Evolutionary conservation across 805 yeast genomes (phyloP).

Genomic region (Ogataea salicorniae): DNA sequence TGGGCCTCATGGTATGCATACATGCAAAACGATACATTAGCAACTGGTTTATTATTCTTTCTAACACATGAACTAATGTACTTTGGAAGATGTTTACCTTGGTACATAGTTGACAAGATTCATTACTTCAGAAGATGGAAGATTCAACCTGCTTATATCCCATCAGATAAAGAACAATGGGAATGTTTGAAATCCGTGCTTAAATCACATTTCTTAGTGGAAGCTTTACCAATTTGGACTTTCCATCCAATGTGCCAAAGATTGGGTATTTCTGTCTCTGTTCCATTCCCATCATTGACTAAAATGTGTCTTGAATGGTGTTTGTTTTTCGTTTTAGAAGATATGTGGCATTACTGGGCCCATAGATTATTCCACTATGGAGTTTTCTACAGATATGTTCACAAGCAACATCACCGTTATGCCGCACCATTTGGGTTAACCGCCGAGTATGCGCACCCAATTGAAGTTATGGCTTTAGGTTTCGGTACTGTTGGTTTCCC

Average conservation of each 20-base stretch:
- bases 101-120: slow-evolving; percentile 50
- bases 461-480: slow-evolving; percentile 52
- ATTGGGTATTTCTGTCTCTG: slow-evolving; percentile 43
- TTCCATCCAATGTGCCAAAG: slow-evolving; percentile 52
- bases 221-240: slow-evolving; percentile 58
- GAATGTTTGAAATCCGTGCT: slow-evolving; percentile 55
- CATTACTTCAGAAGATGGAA: slow-evolving; percentile 49
- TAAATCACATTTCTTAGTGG: slow-evolving; percentile 52
- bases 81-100: slow-evolving; percentile 55
- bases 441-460: slow-evolving; percentile 59
- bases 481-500: slow-evolving; percentile 60
- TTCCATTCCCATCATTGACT: slow-evolving; percentile 46
- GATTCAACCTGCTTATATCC: slow-evolving; percentile 49
- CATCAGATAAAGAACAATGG: slow-evolving; percentile 55
- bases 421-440: slow-evolving; percentile 61
- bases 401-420: slow-evolving; percentile 56
- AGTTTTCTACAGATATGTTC: slow-evolving; percentile 50
- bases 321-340: slow-evolving; percentile 49
- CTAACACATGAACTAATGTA: slow-evolving; percentile 51
- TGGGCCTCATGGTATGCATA: slow-evolving; percentile 56
- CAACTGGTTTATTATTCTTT: slow-evolving; percentile 54
- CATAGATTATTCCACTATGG: slow-evolving; percentile 55
- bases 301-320: slow-evolving; percentile 41
- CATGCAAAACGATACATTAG: slow-evolving; percentile 49
- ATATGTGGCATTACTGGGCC: slow-evolving; percentile 57